Evolutionary conservation across 2,329 filamentous ascomycete species (phyloP), one percentile per base, ranked within the genome.

Genomic region (Ophiobolus disseminans): DNA sequence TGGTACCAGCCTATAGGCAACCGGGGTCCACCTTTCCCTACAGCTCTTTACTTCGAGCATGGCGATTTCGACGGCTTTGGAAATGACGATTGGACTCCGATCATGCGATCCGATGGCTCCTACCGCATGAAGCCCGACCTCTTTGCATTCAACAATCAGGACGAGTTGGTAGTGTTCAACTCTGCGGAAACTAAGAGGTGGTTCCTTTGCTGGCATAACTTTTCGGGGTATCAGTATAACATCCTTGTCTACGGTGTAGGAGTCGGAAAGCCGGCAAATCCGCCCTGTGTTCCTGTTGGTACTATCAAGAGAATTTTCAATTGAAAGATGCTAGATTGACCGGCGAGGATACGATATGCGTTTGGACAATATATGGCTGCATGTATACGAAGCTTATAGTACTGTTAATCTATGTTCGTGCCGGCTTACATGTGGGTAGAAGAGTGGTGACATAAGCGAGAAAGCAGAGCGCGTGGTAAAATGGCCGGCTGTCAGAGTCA

Each of bases 151-250:
- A 73, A 79, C 44, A 53, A 58, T 5, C 41, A 74, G 5, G 53
- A 73, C 10, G 57, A 60, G 35, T 52, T 80, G 61, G 72, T 70
- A n/a, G n/a, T 34, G 68, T 80, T 21, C 70, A 70, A 38, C 63
- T 64, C 1, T 77, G 71, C 45, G 37, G 72, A 7, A 71, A 78
- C 48, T 76, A 64, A 75, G 46, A 68, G 70, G 51, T 81, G 79
- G 78, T 76, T 74, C 52, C 63, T 73, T 4, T 81, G 78, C 57
- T 55, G 67, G 31, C 79, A 76, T 1, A 69, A 75, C 39, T 74
- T 64, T 53, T 17, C 40, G 1, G 66, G 61, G 13, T 80, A 80
- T 53, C 43, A 45, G 19, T 80, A 80, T 55, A 53, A 55, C 14
- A 76, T 73, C 13, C 46, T 80, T 35, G 70, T 67, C 23, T 80